Evolutionary conservation across 2,329 filamentous ascomycete genomes (phyloP), one percentile per base, ranked within the genome.

Genomic region (Elsinoe arachidis): DNA sequence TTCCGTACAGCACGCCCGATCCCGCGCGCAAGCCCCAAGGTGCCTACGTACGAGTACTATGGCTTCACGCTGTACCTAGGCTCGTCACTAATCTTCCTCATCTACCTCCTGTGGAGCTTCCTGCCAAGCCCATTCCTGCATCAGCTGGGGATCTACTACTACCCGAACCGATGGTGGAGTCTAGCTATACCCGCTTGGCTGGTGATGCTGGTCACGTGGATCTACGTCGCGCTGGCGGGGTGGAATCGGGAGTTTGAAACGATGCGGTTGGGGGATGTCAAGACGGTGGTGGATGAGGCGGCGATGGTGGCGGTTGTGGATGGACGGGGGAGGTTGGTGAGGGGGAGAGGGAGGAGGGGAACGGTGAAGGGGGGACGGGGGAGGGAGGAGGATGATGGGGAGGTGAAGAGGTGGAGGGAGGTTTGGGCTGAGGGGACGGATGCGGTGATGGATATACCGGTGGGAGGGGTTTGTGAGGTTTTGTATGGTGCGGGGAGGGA

Each of bases 21-120:
- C 15, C 89, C 91, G 5, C 86, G 90, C 57, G 91, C 90, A 1
- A 86, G 86, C 56, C 93, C 93, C 1, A 90, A 93, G 69, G 91
- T 99, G 2, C 93, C 93, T n/a, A 99, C 93, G 0, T 97, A 99
- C 75, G 93, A 99, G 70, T 99, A 97, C 81, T 97, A 97, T 71
- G 93, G 93, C 69, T 99, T 99, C 74, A 92, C 95, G 56, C 81
- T 99, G 52, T 97, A 99, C 75, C 80, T 99, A 38, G 89, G 92
- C 68, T 91, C 87, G 61, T 89, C 86, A 19, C 77, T 93, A 54
- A 84, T 84, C 1, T 97, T 97, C 69, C 76, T 84, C 11, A 79
- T 85, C 61, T 87, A 86, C 68, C 72, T 86, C 19, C 75, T 86
- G 10, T 96, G 91, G 93, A 87, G 87, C 12, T 97, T 93, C 73